Evolutionary conservation across 108 stramenopile species (phyloP).

Genomic region (Phaeodactylum tricornutum): DNA sequence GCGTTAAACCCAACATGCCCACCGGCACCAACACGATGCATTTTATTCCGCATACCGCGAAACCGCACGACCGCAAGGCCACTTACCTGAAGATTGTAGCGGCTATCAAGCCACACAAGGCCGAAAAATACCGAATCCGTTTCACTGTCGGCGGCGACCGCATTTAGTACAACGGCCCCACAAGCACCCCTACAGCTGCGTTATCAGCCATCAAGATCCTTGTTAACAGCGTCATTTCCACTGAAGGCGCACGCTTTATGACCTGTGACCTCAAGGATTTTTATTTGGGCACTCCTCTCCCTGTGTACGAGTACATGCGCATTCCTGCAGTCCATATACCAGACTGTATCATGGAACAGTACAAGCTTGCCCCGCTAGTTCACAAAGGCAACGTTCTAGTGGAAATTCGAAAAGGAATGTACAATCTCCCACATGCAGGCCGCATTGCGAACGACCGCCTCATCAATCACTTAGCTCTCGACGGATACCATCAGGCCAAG

Average conservation of each 20-base stretch:
- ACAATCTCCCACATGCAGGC: slow-evolving; percentile 38
- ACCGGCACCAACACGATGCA: slow-evolving; percentile 21
- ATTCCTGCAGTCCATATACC: slow-evolving; percentile 15
- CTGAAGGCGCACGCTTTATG: slow-evolving; percentile 20
- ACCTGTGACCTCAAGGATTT: slow-evolving; percentile 31
- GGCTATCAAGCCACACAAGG: slow-evolving; percentile 14
- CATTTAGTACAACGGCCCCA: slow-evolving; percentile 22
- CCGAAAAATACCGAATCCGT: slow-evolving; percentile 7
- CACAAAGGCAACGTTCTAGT: slow-evolving; percentile 16
- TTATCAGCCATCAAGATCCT: slow-evolving; percentile 27
- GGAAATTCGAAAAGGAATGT: slow-evolving; percentile 23
- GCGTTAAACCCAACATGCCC: slow-evolving; percentile 11
- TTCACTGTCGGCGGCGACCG: slow-evolving; percentile 18
- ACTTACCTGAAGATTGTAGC: slow-evolving; percentile 12
- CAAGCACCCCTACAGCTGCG: slow-evolving; percentile 22
- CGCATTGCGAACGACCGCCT: slow-evolving; percentile 20
- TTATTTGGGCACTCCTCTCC: slow-evolving; percentile 28
- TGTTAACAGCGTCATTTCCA: slow-evolving; percentile 27
- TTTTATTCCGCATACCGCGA: slow-evolving; percentile 14
- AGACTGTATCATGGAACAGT: slow-evolving; percentile 18
- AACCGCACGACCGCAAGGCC: slow-evolving; percentile 2
- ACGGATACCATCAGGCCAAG: slow-evolving; percentile 6
- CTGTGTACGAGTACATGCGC: slow-evolving; percentile 21
- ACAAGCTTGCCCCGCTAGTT: slow-evolving; percentile 13
- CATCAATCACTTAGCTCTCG: not conserved